phyloP scores from a whole-genome alignment of 169 alveolate species.

The Cryptosporidium parvum region DNA sequence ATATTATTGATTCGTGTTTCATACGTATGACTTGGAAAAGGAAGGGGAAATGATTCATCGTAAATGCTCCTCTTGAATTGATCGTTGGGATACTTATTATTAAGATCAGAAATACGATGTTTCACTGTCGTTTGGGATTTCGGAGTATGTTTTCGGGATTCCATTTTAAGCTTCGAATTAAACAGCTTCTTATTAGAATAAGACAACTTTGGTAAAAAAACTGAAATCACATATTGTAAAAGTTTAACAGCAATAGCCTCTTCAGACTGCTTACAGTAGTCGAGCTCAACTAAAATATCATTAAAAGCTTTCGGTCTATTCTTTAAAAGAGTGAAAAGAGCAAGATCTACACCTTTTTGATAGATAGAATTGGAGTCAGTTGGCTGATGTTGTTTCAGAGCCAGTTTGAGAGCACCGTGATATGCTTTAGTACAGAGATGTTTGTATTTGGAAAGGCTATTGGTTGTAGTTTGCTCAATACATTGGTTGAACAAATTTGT shows the following conservation, averaged over 20 bases:
- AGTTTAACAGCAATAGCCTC: constrained; percentile 59
- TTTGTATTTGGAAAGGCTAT: constrained; percentile 25
- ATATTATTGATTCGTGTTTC: neutral
- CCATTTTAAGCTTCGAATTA: neutral
- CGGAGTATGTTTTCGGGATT: neutral
- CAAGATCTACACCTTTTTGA: constrained; percentile 38
- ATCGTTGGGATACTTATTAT: neutral
- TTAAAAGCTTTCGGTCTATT: constrained; percentile 34
- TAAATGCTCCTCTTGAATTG: neutral
- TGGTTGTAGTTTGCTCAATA: constrained; percentile 8
- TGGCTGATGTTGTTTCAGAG: constrained; percentile 61
- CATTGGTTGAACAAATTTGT: constrained; percentile 61
- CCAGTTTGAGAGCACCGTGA: constrained; percentile 62
- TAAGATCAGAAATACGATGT: neutral
- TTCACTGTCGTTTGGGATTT: neutral
- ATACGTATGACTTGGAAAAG: neutral
- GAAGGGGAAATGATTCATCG: neutral
- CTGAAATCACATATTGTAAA: constrained; percentile 28
- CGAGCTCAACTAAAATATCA: constrained; percentile 35
- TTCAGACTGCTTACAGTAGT: constrained; percentile 57
- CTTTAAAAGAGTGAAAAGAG: constrained; percentile 37
- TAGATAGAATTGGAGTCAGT: constrained; percentile 33
- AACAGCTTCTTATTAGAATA: constrained; percentile 2
- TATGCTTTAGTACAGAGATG: constrained; percentile 38
- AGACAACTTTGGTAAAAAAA: constrained; percentile 49